A percentile compares a stretch with the other conserved stretches of the same genome.
These are phyloP conservation scores for Tolypocladium ovalisporum DNA, from an alignment of 2,329 filamentous ascomycete species.

Conservation along the genomic window DNA sequence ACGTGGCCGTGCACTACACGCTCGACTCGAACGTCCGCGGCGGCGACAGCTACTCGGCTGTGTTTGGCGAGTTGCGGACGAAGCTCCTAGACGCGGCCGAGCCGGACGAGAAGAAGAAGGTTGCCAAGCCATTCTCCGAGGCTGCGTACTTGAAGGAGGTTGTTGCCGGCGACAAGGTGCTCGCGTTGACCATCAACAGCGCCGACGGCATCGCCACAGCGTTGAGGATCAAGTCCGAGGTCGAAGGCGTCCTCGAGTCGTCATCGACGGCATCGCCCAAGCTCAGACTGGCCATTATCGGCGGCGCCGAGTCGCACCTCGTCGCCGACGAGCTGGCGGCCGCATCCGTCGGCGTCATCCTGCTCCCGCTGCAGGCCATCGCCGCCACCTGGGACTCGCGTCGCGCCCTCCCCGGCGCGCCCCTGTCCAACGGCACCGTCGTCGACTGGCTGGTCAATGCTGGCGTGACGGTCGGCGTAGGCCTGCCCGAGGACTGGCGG, in stretches of 20 bases:
- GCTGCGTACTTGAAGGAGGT: conserved; percentile 41
- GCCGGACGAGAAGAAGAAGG: conserved; percentile 20
- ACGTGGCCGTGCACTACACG: conserved; percentile 48
- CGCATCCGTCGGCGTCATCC: conserved; percentile 46
- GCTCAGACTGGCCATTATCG: conserved; percentile 46
- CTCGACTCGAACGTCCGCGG: conserved; percentile 27
- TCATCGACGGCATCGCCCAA: conserved; percentile 9
- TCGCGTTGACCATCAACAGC: conserved; percentile 49
- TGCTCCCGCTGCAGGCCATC: conserved; percentile 47
- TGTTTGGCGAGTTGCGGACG: conserved; percentile 37
- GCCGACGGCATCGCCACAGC: conserved; percentile 51
- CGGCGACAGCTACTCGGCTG: conserved; percentile 42
- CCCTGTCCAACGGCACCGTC: conserved; percentile 53
- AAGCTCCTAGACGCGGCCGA: conserved; percentile 43
- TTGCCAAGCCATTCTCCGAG: conserved; percentile 33
- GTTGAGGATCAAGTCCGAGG: conserved; percentile 44
- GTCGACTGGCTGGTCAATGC: conserved; percentile 46
- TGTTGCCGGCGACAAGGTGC: conserved; percentile 38
- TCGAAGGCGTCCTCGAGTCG: conserved; percentile 31
- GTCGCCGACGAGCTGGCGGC: conserved; percentile 46
- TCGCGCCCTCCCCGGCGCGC: conserved; percentile 51
- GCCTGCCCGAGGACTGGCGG: conserved; percentile 51
- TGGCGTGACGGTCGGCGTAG: conserved; percentile 47
- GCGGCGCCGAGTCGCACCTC: conserved; percentile 52
- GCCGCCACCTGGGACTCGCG: conserved; percentile 48